These are phyloP conservation scores for Quercus tomentella DNA, from an alignment of 331 rosid genomes.

Conservation along the genomic window DNA sequence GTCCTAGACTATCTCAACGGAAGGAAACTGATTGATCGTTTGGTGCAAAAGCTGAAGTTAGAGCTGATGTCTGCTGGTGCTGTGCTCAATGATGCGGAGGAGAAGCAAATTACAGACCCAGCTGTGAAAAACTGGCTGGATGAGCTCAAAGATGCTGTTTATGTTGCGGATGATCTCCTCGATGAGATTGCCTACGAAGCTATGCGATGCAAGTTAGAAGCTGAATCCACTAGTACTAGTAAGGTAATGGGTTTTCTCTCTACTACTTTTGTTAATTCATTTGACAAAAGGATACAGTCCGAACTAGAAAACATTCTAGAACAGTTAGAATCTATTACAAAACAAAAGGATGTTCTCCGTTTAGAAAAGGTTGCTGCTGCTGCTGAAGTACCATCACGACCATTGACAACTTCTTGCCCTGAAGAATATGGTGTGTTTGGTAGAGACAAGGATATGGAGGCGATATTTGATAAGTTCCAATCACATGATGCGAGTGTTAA, in stretches of 20 bases:
- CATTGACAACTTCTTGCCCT: neutral
- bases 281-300: slow-evolving; percentile 14
- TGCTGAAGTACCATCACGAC: too few relatives aligned
- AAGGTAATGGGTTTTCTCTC: slow-evolving; percentile 17
- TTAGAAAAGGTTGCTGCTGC: slow-evolving; percentile 7
- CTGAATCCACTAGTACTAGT: slow-evolving; percentile 5
- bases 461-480: too few relatives aligned
- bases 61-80: slow-evolving; percentile 18
- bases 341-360: slow-evolving; percentile 27
- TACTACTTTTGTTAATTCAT: neutral
- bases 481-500: too few relatives aligned
- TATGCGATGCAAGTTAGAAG: slow-evolving; percentile 10
- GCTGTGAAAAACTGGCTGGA: slow-evolving; percentile 32
- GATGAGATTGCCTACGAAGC: slow-evolving; percentile 25
- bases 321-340: slow-evolving; percentile 20
- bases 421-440: neutral
- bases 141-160: slow-evolving; percentile 25
- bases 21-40: slow-evolving; percentile 2
- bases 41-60: slow-evolving; percentile 28
- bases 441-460: neutral
- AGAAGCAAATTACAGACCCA: slow-evolving; percentile 27
- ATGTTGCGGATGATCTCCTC: slow-evolving; percentile 30
- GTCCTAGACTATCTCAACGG: slow-evolving; percentile 14
- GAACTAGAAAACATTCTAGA: slow-evolving; percentile 12
- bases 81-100: slow-evolving; percentile 31